Conservation (phyloP, 2,329 filamentous ascomycete genomes). For the Rutstroemia sp. region DNA sequence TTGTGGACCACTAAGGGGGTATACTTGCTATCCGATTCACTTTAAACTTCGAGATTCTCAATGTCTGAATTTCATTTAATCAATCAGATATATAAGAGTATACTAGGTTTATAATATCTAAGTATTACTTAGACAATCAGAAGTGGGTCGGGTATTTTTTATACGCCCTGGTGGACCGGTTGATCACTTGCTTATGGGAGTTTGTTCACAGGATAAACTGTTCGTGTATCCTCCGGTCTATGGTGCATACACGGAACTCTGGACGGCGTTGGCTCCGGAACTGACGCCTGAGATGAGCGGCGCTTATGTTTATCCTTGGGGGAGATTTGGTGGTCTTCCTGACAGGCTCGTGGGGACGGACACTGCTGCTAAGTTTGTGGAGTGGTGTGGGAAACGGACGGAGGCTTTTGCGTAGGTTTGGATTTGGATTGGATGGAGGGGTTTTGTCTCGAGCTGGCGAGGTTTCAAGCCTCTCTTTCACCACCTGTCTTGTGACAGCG, state of each 20-base stretch:
- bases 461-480: neutral
- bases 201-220: slow-evolving; percentile 4
- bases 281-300: neutral
- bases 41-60: no score
- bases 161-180: neutral
- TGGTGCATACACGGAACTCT: neutral
- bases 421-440: neutral
- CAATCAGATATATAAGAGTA: no score
- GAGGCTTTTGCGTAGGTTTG: neutral
- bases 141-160: no score
- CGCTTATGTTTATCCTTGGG: neutral
- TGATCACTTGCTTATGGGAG: neutral
- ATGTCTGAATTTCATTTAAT: no score
- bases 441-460: neutral
- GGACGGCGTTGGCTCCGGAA: neutral
- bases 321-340: neutral
- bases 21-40: no score
- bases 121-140: no score
- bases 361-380: neutral
- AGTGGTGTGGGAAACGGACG: neutral
- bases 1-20: neutral
- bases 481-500: neutral
- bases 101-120: no score
- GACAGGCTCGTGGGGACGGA: neutral
- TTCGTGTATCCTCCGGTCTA: slow-evolving; percentile 2